Evolutionary conservation across 495 filamentous ascomycete genomes (phyloP), one percentile per base, ranked within the genome.

Genomic region (Acidiella bohemica): DNA sequence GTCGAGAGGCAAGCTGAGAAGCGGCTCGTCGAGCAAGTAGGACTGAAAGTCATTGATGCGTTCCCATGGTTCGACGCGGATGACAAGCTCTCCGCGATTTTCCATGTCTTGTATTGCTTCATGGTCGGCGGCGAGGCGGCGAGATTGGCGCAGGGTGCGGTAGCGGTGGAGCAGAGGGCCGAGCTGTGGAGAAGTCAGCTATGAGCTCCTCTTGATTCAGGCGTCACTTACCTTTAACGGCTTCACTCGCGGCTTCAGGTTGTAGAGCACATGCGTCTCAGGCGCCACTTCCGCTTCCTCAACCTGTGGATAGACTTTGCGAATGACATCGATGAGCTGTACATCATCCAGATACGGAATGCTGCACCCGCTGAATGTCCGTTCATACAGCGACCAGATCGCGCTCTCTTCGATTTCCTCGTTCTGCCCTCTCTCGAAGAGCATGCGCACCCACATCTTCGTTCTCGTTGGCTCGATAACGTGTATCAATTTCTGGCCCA

Each of bases 1-100:
- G n/a, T n/a, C n/a, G n/a, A n/a, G n/a, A 21, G 41, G 32, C 5
- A 37, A 24, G 5, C 5, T 8, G 13, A 44, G 27, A 8, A 44
- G 12, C 1, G 35, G 23, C 12, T 30, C 24, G 12, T 5, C 12
- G 12, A 32, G 32, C 12, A 44, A 24, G 9, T 29, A 10, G 3
- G 18, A 5, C 24, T 44, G 42, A 17, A 44, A 44, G 2, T 5
- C 20, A 24, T 44, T 44, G 9, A 36, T 10, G 5, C 3, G 10
- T 36, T 20, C 12, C 6, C 6, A 6, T 8, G 17, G 17, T n/a
- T 3, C 5, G 17, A 16, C 25, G 13, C 31, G 31, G 12, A 41
- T 11, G 5, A 26, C 14, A n/a, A 34, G 5, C 2, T 43, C 40
- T 2, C 32, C 32, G 6, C 28, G 16, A 3, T 35, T 22, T 10